phyloP scores from a whole-genome alignment of 768 basidiomycete genomes.

The Grammothele lineata region DNA sequence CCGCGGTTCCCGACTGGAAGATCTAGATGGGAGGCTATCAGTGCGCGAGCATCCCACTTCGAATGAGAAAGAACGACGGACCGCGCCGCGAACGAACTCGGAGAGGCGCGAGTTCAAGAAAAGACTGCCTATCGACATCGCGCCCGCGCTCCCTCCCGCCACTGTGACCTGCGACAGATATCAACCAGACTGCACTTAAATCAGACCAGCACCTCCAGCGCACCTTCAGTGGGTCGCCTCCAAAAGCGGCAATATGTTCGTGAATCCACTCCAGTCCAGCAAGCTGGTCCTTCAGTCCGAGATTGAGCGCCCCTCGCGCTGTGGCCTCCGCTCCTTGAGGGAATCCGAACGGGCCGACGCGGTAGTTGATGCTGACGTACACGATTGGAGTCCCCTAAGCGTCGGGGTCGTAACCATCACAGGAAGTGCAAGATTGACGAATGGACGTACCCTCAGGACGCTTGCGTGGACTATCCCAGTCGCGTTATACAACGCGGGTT shows the following conservation, averaged over 20 bases:
- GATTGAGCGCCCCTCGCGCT: constrained; percentile 35
- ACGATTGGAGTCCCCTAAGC: constrained; percentile 30
- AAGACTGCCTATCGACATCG: constrained; percentile 29
- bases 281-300: constrained; percentile 80
- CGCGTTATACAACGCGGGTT: neutral
- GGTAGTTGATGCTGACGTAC: constrained; percentile 48
- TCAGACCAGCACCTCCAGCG: no score
- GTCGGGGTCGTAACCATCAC: no score
- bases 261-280: constrained; percentile 65
- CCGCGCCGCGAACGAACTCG: constrained; percentile 20
- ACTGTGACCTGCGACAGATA: no score
- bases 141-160: constrained; percentile 38
- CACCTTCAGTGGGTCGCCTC: constrained; percentile 49
- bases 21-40: constrained; percentile 27
- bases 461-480: neutral
- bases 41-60: no score
- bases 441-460: neutral
- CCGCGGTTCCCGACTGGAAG: constrained; percentile 38
- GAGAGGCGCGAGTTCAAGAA: constrained; percentile 25
- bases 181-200: no score
- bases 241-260: constrained; percentile 58
- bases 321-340: constrained; percentile 40
- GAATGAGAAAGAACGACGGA: constrained; percentile 1
- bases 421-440: no score
- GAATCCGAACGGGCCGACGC: constrained; percentile 47